Evolutionary conservation across 2,329 filamentous ascomycete species (phyloP).

Genomic region (Sporothrix brunneoviolacea): DNA sequence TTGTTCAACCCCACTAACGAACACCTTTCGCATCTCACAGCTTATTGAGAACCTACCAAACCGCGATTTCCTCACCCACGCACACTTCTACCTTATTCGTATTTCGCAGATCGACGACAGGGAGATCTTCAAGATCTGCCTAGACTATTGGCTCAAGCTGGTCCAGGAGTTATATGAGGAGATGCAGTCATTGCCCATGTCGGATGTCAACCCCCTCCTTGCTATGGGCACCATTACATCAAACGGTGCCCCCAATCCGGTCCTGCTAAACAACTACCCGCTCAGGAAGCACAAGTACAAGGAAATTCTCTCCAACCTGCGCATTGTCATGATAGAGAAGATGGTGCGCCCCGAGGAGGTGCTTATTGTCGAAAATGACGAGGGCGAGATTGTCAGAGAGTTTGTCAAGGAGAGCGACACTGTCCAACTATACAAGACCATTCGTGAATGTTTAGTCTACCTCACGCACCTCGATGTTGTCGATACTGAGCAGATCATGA

Average conservation of each 20-base stretch:
- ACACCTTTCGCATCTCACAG: slow-evolving; percentile 33
- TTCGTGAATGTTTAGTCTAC: slow-evolving; percentile 92
- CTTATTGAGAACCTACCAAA: slow-evolving; percentile 95
- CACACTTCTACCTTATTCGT: slow-evolving; percentile 95
- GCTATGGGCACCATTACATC: slow-evolving; percentile 70
- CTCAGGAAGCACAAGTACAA: slow-evolving; percentile 97
- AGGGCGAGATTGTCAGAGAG: slow-evolving; percentile 96
- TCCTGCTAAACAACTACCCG: slow-evolving; percentile 79
- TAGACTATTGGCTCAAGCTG: slow-evolving; percentile 98
- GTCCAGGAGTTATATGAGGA: slow-evolving; percentile 98
- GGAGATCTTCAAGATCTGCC: slow-evolving; percentile 98
- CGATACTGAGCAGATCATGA: slow-evolving; percentile 98
- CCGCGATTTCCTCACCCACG: slow-evolving; percentile 87
- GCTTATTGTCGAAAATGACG: slow-evolving; percentile 97
- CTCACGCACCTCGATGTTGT: slow-evolving; percentile 95
- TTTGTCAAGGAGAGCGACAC: slow-evolving; percentile 99
- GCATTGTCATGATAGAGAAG: slow-evolving; percentile 99
- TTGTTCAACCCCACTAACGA: slow-evolving; percentile 9
- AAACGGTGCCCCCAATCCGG: slow-evolving; percentile 78
- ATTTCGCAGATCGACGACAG: slow-evolving; percentile 98
- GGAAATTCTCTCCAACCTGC: slow-evolving; percentile 86
- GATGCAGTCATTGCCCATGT: slow-evolving; percentile 93
- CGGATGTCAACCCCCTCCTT: slow-evolving; percentile 77
- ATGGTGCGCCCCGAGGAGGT: slow-evolving; percentile 99
- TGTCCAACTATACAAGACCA: slow-evolving; percentile 98